Evolutionary conservation across 208 protist species (phyloP), one percentile per base, ranked within the genome.

Genomic region (Baffinella frigidus): DNA sequence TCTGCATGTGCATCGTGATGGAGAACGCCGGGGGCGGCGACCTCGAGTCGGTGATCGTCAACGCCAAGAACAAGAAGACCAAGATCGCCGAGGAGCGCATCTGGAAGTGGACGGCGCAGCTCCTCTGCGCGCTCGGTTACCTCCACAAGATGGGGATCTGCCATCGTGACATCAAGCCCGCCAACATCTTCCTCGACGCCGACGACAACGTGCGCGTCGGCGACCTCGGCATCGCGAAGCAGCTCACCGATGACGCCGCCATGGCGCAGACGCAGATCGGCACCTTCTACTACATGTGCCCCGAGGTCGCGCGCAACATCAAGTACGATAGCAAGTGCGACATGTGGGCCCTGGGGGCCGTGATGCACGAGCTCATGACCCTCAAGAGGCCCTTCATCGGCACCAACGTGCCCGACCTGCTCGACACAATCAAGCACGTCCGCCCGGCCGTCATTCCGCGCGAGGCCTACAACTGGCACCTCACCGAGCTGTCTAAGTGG

Each of bases 261-360:
- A 20, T 80, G 71, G 71, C 71, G 24, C 10, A 50, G 71, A 41
- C 36, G 24, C 7, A 14, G 27, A 41, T 48, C 71, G 71, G 43
- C 30, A 80, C 71, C 30, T 80, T 43, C 71, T 48, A 50, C 33
- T 50, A 80, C 71, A 48, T 80, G 39, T 80, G 39, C 33, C 71
- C 71, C 24, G 71, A 80, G 71, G 30, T 41, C 33, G 30, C 61
- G 5, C 27, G 27, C 27, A 43, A 56, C 50, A 36, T 33, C 27
- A 3, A 7, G 35, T 87, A 68, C 24, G 50, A 36, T 9, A 14
- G 48, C 77, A 50, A 61, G 77, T 45, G 36, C 77, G 77, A 87
- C 77, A 87, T 87, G 41, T 87, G 77, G 77, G 77, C 41, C 2
- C 39, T 87, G 39, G 77, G 77, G 20, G 17, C 14, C 77, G n/a